phyloP scores from a whole-genome alignment of 2,329 filamentous ascomycete species.

The Lachnellula subtilissima region DNA sequence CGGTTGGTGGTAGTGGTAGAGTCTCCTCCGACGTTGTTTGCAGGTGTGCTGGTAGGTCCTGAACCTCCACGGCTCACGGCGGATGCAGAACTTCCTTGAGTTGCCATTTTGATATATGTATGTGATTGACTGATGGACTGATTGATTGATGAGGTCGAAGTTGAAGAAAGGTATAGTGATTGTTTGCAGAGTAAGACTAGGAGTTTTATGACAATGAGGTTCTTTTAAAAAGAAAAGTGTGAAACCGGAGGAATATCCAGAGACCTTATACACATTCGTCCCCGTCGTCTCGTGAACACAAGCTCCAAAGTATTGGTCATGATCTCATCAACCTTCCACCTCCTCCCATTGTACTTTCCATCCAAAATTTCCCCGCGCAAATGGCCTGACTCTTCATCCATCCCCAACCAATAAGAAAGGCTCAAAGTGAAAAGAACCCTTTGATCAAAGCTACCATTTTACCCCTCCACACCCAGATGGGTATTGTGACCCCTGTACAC shows the following conservation, averaged over 20 bases:
- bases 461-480: not conserved
- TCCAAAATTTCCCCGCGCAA: not conserved
- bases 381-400: not conserved
- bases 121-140: not conserved
- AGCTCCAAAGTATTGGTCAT: not conserved
- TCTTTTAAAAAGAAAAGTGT: no score
- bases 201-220: no score
- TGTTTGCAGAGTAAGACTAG: no score
- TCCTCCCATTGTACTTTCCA: not conserved
- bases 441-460: not conserved
- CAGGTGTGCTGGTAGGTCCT: constrained; percentile 18
- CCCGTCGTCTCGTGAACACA: no score
- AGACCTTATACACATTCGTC: not conserved
- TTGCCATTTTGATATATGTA: not conserved
- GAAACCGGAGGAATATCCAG: not conserved
- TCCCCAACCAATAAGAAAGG: not conserved
- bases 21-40: constrained; percentile 19
- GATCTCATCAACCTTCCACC: not conserved
- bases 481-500: not conserved
- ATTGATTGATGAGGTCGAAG: not conserved
- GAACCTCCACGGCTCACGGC: constrained; percentile 20
- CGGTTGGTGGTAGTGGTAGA: constrained; percentile 4
- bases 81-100: not conserved
- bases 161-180: not conserved
- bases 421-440: not conserved